These are phyloP conservation scores for Mucor velutinosus DNA, from an alignment of 371 early-diverging fungal genomes.

Conservation along the genomic window DNA sequence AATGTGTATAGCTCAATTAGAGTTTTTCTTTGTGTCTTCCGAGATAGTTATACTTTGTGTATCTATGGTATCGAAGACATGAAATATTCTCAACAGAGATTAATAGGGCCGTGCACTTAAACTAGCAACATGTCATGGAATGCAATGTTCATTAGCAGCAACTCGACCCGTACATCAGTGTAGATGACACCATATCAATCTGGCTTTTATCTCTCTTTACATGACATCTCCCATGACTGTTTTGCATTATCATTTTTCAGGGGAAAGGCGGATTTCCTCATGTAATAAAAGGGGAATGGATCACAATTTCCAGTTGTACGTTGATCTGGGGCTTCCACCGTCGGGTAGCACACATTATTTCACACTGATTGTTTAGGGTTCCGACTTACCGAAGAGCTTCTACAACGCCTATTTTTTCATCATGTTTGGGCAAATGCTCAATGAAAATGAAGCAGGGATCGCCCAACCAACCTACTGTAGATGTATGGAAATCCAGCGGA, in stretches of 20 bases:
- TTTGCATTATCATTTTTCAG: background rate
- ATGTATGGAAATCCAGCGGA: background rate
- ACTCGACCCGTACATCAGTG: too few relatives aligned
- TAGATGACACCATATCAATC: background rate
- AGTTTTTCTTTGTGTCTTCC: background rate
- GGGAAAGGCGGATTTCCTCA: background rate
- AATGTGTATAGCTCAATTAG: background rate
- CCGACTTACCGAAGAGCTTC: background rate
- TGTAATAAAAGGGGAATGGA: background rate
- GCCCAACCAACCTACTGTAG: too few relatives aligned
- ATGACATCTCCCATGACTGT: background rate
- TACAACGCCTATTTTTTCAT: background rate
- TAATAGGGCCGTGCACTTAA: background rate
- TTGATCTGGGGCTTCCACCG: background rate
- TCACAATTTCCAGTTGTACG: background rate
- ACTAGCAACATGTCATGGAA: background rate
- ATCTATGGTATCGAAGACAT: background rate
- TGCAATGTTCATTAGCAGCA: background rate
- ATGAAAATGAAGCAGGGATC: too few relatives aligned
- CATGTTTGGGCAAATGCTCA: background rate
- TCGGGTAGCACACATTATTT: background rate
- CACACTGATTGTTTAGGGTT: background rate
- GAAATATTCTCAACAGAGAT: background rate
- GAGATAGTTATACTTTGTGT: background rate
- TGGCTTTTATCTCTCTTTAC: background rate